Evolutionary conservation across 306 rosid species (phyloP), one percentile per base, ranked within the genome.

Genomic region (Fagus crenata): DNA sequence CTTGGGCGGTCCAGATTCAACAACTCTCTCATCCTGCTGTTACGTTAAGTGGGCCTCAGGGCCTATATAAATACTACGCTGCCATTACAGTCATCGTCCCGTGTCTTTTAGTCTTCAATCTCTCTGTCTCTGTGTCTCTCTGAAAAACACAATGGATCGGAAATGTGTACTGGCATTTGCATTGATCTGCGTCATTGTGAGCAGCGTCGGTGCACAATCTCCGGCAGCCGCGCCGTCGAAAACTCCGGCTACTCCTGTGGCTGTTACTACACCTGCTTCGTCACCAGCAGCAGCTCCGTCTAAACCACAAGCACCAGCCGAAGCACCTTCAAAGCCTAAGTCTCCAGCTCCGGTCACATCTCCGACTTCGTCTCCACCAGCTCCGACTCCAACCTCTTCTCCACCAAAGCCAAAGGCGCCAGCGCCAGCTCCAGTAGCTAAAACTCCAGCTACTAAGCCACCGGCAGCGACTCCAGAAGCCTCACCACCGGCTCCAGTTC

Each of bases 131-230:
- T 33, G 43, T 5, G 78, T 15, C 67, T n/a, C 70, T 9, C 69
- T 14, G 58, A 4, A 49, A 12, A 37, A 33, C 36, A 81, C 78
- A 65, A 92, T 92, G 97, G 93, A 89, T 82, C 83, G 87, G 3
- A 85, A 4, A 15, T 35, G 73, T 53, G 63, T 86, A 1, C 83
- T 92, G 53, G 77, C 89, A 1, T 75, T 95, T 73, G 90, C 94
- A 49, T 67, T 95, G 58, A 65, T 90, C 87, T 86, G 89, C 92
- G 85, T 90, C 86, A 84, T 92, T 53, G 68, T 88, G 58, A 88
- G 95, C 73, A 87, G 89, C 15, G 97, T 90, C 85, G 96, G 97
- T 56, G 98, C 89, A 15, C 93, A 92, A 35, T 77, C 97, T 6
- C 98, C 98, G 2, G 72, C 89, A 0, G 60, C 92, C 0, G 82